Conservation (phyloP, 2,329 filamentous ascomycete genomes). For the Geoglossum cookeanum region DNA sequence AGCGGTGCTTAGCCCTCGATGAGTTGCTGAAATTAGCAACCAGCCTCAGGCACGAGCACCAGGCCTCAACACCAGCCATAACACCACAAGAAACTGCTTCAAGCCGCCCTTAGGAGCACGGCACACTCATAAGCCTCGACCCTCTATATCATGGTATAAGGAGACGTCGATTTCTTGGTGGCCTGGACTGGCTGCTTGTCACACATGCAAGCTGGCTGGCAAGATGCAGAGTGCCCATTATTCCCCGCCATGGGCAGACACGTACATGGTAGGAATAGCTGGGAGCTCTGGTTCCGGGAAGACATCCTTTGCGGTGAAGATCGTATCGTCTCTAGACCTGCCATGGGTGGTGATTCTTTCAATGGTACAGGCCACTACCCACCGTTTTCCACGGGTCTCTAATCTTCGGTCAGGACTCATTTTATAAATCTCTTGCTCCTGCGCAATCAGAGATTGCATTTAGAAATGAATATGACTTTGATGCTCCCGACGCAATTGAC, state of each 20-base stretch:
- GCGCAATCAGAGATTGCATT: conserved; percentile 70
- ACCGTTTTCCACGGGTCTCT: background rate
- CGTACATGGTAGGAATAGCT: conserved; percentile 90
- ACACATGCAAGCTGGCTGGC: background rate
- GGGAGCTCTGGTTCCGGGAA: conserved; percentile 92
- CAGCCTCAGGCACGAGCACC: background rate
- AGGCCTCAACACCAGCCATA: background rate
- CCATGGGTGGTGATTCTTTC: conserved; percentile 97
- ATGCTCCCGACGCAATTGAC: conserved; percentile 83
- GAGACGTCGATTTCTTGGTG: background rate
- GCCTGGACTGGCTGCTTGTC: background rate
- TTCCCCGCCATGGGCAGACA: conserved; percentile 85
- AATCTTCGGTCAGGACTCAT: conserved; percentile 53
- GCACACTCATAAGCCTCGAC: background rate
- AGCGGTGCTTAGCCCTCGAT: background rate
- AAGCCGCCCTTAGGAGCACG: background rate
- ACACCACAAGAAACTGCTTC: too few species aligned
- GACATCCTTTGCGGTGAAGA: conserved; percentile 81
- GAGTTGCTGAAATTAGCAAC: background rate
- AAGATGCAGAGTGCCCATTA: conserved; percentile 42
- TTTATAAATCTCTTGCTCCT: conserved; percentile 74
- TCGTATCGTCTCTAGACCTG: conserved; percentile 73
- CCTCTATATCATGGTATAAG: background rate
- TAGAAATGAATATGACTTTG: conserved; percentile 85
- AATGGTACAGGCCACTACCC: conserved; percentile 41